Percentiles rank a stretch among this genome's conserved stretches.
Evolutionary conservation across 225 moss, liverwort and hornwort genomes (phyloP).

Genomic region (Takakia lepidozioides): DNA sequence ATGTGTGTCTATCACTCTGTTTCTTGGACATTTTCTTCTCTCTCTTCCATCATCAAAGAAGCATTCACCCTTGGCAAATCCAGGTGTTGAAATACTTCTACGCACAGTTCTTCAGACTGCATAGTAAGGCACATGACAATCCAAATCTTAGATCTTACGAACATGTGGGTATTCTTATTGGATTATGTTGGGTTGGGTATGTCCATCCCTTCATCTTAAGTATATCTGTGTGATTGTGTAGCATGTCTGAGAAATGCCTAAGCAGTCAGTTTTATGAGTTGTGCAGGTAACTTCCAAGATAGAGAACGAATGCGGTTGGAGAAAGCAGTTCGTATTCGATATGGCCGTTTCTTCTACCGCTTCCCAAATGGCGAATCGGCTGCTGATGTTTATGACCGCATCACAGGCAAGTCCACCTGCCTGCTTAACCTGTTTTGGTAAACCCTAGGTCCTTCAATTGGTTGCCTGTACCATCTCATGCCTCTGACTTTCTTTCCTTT

Average conservation of each 20-base stretch:
- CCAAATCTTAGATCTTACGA: background rate
- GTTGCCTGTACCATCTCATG: no score
- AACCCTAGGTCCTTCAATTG: no score
- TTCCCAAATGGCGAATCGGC: constrained; percentile 61
- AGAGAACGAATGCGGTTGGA: constrained; percentile 55
- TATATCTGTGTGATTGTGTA: no score
- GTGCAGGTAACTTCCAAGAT: constrained; percentile 51
- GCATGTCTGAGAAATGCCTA: no score
- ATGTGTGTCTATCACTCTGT: background rate
- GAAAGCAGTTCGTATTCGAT: constrained; percentile 42
- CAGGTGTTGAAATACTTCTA: background rate
- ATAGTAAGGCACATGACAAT: background rate
- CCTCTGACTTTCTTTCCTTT: no score
- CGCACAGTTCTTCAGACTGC: background rate
- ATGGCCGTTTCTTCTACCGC: constrained; percentile 54
- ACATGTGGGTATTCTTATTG: background rate
- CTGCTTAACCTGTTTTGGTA: background rate
- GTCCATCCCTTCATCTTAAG: background rate
- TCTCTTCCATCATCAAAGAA: background rate
- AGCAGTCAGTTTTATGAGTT: background rate
- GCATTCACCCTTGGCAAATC: no score
- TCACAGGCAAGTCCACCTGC: constrained; percentile 36
- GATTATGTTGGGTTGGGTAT: background rate
- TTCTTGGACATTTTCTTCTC: background rate
- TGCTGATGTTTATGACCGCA: constrained; percentile 55